phyloP scores from a whole-genome alignment of 2,329 filamentous ascomycete species.

The Beauveria rudraprayagi region DNA sequence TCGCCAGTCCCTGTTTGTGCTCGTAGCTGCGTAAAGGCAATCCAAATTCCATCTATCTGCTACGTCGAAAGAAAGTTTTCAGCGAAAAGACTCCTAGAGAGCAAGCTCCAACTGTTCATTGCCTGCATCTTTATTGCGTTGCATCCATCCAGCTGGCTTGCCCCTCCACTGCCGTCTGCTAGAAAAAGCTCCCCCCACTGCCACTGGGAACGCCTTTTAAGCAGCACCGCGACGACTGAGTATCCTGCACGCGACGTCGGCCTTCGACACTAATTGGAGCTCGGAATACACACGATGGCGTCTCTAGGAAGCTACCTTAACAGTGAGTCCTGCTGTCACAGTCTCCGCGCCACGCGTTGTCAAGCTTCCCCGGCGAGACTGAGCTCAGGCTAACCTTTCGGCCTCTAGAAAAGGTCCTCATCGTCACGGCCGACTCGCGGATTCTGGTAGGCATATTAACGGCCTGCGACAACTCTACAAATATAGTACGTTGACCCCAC shows the following conservation, averaged over 20 bases:
- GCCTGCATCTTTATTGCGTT: background rate
- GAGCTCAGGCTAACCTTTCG: constrained; percentile 1
- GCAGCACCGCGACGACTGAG: background rate
- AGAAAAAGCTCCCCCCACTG: constrained; percentile 18
- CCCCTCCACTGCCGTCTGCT: constrained; percentile 14
- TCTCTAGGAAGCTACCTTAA: constrained; percentile 37
- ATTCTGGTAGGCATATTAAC: constrained; percentile 76
- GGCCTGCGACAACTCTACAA: constrained; percentile 85
- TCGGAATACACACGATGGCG: constrained; percentile 26
- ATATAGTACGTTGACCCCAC: constrained; percentile 49
- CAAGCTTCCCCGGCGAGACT: background rate
- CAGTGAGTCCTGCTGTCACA: constrained; percentile 24
- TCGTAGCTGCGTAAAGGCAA: background rate
- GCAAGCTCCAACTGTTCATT: background rate
- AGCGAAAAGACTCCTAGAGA: too few relatives aligned
- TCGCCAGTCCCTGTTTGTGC: background rate
- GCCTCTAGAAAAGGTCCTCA: constrained; percentile 71
- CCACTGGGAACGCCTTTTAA: background rate
- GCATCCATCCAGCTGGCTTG: background rate
- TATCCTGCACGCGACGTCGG: background rate
- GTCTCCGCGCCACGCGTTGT: background rate
- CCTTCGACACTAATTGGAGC: background rate
- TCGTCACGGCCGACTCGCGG: constrained; percentile 87
- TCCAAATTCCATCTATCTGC: background rate
- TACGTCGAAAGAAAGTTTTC: too few relatives aligned